Percentiles rank a stretch among this genome's conserved stretches.
Evolutionary conservation across 1,284 basidiomycete genomes (phyloP).

Genomic region (Lentinula novae-zelandiae): DNA sequence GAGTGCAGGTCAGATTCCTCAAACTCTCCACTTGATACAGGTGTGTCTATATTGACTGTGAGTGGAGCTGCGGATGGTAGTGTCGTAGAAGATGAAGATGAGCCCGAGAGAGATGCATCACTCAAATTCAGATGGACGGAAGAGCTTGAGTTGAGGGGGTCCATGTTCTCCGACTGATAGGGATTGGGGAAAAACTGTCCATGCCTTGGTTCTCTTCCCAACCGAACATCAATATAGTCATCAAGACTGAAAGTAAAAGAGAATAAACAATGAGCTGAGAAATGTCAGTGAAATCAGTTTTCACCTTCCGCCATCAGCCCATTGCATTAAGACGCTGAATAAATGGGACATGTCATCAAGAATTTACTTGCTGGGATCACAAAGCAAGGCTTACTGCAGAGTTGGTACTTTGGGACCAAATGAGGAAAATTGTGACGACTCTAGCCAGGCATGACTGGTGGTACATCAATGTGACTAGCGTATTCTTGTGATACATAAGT

Average conservation of each 20-base stretch:
- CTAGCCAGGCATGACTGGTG: conserved; percentile 83
- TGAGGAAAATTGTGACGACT: conserved; percentile 76
- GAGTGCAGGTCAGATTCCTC: conserved; percentile 37
- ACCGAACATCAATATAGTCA: conserved; percentile 77
- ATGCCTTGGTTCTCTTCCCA: conserved; percentile 48
- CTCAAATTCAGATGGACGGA: conserved; percentile 26
- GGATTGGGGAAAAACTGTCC: conserved; percentile 42
- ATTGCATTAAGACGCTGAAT: conserved; percentile 85
- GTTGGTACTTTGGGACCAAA: conserved; percentile 85
- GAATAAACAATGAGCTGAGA: neutral
- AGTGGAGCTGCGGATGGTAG: conserved; percentile 14
- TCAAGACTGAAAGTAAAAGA: conserved; percentile 54
- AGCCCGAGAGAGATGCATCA: conserved; percentile 22
- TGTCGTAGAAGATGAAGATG: conserved; percentile 24
- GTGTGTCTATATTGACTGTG: neutral
- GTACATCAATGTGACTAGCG: neutral
- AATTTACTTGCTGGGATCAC: conserved; percentile 5
- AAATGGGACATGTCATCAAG: neutral
- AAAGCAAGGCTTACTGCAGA: conserved; percentile 53
- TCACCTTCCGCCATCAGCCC: conserved; percentile 80
- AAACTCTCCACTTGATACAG: neutral
- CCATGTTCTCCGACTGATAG: neutral
- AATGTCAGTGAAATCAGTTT: neutral
- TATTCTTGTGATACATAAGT: neutral
- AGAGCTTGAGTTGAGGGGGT: neutral